Base-by-base conservation (phyloP, 23 red algal species). In the Gracilariopsis chorda region DNA sequence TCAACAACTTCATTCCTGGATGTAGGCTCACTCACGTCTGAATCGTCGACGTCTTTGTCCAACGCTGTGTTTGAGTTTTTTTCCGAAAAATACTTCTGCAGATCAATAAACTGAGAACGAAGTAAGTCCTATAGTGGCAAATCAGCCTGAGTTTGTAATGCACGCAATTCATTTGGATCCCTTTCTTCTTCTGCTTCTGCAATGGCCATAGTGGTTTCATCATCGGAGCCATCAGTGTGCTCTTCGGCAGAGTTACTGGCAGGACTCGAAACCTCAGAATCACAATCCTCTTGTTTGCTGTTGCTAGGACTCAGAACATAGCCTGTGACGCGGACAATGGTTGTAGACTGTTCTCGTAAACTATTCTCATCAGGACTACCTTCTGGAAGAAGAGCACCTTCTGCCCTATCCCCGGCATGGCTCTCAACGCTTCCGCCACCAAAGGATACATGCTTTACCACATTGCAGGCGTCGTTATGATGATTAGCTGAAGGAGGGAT, bases 51-150 rank as follows among this genome's bases (percentile, higher is more conserved):
- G 21, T 39, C n/a, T 41, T 10, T 30, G 33, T 68, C 32, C 2
- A 36, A 17, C 13, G 62, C 17, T 19, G 1, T 16, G 33, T 19
- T 20, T 7, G 0, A 17, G 2, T 60, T 58, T 27, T 32, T 46
- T 23, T 88, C 46, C 1, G 77, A 23, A 4, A 40, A 19, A 43
- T 94, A 94, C 1, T 70, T 39, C 14, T 71, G 35, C 3, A 69
- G 65, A 40, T 94, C 92, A 36, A 94, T 86, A 36, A 82, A 82
- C 88, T 94, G 92, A 21, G 68, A 53, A 20, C 77, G 51, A 16
- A 94, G 68, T 0, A 94, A 49, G 7, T 94, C 92, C 36, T 82
- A 48, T 23, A 94, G 36, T 23, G 47, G 41, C 68, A 94, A 52
- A 4, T 80, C 57, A 44, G 92, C 92, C 46, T 94, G 82, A 30